These are phyloP conservation scores for Elsinoe australis DNA, from an alignment of 2,329 filamentous ascomycete species.

Conservation along the genomic window DNA sequence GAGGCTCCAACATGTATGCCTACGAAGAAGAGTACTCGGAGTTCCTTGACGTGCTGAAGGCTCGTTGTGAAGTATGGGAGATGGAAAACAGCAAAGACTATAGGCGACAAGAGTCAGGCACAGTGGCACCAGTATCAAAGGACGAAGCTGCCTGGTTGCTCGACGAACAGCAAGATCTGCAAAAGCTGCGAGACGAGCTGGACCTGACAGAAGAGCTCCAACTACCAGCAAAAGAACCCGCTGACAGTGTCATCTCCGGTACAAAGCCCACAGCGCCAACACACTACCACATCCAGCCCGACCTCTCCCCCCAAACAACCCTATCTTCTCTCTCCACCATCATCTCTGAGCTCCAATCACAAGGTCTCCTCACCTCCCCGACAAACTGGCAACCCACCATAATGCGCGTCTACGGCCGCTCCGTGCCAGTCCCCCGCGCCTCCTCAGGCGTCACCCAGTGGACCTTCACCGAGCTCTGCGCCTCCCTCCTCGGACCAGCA, in stretches of 20 bases:
- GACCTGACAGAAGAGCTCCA: constrained; percentile 9
- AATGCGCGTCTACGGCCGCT: constrained; percentile 56
- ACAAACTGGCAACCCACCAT: constrained; percentile 41
- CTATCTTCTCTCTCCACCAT: not conserved
- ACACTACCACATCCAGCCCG: constrained; percentile 21
- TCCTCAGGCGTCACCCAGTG: constrained; percentile 53
- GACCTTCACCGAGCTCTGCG: constrained; percentile 62
- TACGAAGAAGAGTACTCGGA: constrained; percentile 64
- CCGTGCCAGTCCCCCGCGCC: constrained; percentile 51
- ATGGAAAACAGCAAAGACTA: constrained; percentile 69
- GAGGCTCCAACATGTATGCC: constrained; percentile 48
- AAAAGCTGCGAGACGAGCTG: constrained; percentile 19
- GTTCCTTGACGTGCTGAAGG: constrained; percentile 68
- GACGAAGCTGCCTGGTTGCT: constrained; percentile 22
- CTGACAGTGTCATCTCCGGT: constrained; percentile 6
- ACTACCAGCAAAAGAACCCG: not conserved
- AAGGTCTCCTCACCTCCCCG: constrained; percentile 6
- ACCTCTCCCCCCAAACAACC: constrained; percentile 14
- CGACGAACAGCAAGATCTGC: constrained; percentile 25
- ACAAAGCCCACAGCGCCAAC: constrained; percentile 16
- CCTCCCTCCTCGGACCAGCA: constrained; percentile 60
- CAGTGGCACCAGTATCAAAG: constrained; percentile 22
- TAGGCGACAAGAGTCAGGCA: constrained; percentile 49
- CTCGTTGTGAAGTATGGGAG: constrained; percentile 75
- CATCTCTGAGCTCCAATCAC: constrained; percentile 16